A percentile compares a stretch with the other conserved stretches of the same genome.
These are phyloP conservation scores for Hypoxylon sp. DNA, from an alignment of 2,329 filamentous ascomycete species.

Conservation along the genomic window DNA sequence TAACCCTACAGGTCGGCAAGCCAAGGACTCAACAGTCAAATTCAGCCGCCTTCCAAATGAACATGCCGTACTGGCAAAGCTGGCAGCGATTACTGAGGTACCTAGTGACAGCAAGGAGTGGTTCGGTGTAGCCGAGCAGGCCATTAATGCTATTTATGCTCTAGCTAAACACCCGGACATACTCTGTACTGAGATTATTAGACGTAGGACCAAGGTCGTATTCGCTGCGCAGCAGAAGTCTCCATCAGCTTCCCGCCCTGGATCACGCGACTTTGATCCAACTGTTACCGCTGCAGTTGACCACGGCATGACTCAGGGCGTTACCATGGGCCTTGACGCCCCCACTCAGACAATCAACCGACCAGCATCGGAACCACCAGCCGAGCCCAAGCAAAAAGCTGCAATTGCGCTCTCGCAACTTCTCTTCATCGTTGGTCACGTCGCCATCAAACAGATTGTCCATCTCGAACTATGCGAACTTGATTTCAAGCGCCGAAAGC, in stretches of 20 bases:
- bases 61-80: conserved; percentile 84
- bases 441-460: conserved; percentile 98
- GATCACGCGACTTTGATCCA: conserved; percentile 62
- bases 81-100: conserved; percentile 89
- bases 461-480: conserved; percentile 97
- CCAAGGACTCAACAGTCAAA: conserved; percentile 77
- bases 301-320: conserved; percentile 56
- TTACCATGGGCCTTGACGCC: conserved; percentile 53
- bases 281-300: conserved; percentile 53
- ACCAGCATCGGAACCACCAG: conserved; percentile 52
- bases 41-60: conserved; percentile 90
- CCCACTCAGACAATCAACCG: conserved; percentile 54
- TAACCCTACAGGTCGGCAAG: conserved; percentile 85
- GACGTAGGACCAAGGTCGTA: conserved; percentile 86
- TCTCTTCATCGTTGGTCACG: conserved; percentile 94
- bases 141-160: conserved; percentile 94
- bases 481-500: conserved; percentile 97
- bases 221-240: conserved; percentile 69
- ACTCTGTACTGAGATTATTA: conserved; percentile 90
- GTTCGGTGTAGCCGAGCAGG: conserved; percentile 96
- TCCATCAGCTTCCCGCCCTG: conserved; percentile 62
- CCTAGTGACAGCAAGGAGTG: conserved; percentile 93
- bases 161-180: conserved; percentile 95
- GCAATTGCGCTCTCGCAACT: conserved; percentile 88
- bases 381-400: conserved; percentile 73